phyloP scores from a whole-genome alignment of 1,139 yeast species.

The Saccharomycopsis hybrid region DNA sequence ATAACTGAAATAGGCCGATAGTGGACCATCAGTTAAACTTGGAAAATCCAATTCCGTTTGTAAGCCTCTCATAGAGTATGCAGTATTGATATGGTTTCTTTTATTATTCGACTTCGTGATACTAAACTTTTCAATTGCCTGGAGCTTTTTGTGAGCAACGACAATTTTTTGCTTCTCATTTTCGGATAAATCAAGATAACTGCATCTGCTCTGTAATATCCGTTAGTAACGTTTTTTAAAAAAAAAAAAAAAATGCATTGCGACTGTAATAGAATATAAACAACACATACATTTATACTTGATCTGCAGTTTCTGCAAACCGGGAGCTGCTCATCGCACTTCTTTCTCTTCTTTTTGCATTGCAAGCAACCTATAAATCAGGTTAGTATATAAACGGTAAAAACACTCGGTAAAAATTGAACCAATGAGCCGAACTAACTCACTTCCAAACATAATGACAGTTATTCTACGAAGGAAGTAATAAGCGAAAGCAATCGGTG shows the following conservation, averaged over 20 bases:
- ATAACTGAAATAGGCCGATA: background rate
- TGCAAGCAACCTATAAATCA: constrained; percentile 5
- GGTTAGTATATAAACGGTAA: too few species aligned
- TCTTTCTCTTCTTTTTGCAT: constrained; percentile 15
- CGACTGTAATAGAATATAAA: background rate
- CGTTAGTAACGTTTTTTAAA: constrained; percentile 5
- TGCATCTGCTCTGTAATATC: constrained; percentile 15
- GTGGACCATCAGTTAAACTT: background rate
- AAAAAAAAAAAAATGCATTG: background rate
- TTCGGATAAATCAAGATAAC: constrained; percentile 11
- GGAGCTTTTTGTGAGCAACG: constrained; percentile 9
- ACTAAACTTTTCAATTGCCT: background rate
- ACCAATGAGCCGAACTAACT: background rate
- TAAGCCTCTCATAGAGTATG: background rate
- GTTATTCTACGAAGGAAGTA: too few species aligned
- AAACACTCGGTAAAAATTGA: background rate
- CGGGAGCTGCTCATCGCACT: constrained; percentile 18
- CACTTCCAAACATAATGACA: too few species aligned
- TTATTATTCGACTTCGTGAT: background rate
- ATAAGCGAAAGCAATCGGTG: too few species aligned
- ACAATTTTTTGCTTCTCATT: constrained; percentile 9
- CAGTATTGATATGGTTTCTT: background rate
- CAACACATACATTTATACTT: constrained; percentile 2
- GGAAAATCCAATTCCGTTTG: background rate
- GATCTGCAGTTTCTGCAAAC: constrained; percentile 9